Evolutionary conservation across 2,329 filamentous ascomycete species (phyloP).

Genomic region (Neospermospora avenae): DNA sequence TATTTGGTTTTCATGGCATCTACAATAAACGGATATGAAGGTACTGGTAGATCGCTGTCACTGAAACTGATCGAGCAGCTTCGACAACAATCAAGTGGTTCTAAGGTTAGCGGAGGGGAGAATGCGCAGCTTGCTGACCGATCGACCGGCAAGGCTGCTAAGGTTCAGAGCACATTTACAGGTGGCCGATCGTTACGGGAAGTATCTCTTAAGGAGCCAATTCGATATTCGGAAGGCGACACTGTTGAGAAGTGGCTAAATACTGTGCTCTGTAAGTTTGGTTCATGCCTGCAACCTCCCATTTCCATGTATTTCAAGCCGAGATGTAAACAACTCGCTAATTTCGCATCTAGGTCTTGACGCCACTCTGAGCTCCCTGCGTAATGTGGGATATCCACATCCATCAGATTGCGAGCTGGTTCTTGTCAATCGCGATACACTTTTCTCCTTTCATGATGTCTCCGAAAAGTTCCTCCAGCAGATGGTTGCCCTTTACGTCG

Average conservation of each 20-base stretch:
- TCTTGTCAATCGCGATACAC: constrained; percentile 91
- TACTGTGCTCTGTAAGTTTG: constrained; percentile 66
- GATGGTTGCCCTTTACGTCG: constrained; percentile 97
- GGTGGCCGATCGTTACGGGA: constrained; percentile 81
- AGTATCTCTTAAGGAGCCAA: constrained; percentile 89
- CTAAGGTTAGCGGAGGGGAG: constrained; percentile 48
- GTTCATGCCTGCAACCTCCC: not conserved
- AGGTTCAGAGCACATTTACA: constrained; percentile 54
- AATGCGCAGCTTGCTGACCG: constrained; percentile 72
- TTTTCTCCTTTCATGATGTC: constrained; percentile 97
- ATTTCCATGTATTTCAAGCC: not conserved
- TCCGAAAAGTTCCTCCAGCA: constrained; percentile 97
- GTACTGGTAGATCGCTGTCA: constrained; percentile 89
- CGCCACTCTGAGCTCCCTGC: constrained; percentile 59
- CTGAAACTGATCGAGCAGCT: constrained; percentile 97
- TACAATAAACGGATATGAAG: constrained; percentile 98
- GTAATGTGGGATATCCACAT: constrained; percentile 69
- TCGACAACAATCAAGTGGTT: constrained; percentile 78
- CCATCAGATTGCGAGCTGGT: constrained; percentile 88
- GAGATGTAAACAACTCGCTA: not conserved
- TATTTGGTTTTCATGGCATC: constrained; percentile 99
- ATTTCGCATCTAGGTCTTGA: constrained; percentile 53
- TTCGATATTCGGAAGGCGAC: constrained; percentile 89
- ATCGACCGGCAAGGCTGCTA: constrained; percentile 69
- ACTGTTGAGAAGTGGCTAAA: constrained; percentile 96